These are phyloP conservation scores for Fusarium metavorans DNA, from an alignment of 2,329 filamentous ascomycete genomes.

Conservation along the genomic window DNA sequence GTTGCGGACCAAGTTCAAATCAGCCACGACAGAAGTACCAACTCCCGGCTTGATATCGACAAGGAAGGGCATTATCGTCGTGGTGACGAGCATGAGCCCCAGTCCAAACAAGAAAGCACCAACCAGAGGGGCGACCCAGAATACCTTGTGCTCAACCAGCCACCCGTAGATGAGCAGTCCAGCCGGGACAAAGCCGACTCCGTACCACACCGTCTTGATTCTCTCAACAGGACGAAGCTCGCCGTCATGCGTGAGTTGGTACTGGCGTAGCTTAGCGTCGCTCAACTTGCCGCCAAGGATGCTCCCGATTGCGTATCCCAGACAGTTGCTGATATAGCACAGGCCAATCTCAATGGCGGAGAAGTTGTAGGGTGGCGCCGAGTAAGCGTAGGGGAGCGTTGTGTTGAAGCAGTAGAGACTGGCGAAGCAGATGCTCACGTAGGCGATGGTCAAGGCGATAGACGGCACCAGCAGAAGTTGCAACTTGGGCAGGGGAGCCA, in stretches of 20 bases:
- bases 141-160: neutral
- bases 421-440: neutral
- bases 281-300: neutral
- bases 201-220: neutral
- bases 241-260: neutral
- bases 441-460: neutral
- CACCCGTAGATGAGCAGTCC: neutral
- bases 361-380: neutral
- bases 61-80: neutral
- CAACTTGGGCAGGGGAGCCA: neutral
- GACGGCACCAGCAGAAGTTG: neutral
- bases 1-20: neutral
- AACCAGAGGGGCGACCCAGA: neutral
- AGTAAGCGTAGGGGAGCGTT: neutral
- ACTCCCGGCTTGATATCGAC: neutral
- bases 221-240: neutral
- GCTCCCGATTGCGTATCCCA: neutral
- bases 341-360: neutral
- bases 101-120: neutral
- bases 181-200: neutral
- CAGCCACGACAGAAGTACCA: neutral
- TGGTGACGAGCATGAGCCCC: neutral
- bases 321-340: neutral
- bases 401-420: neutral
- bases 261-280: neutral